Conservation (phyloP, 495 filamentous ascomycete genomes). For the Aspergillus egyptiacus region DNA sequence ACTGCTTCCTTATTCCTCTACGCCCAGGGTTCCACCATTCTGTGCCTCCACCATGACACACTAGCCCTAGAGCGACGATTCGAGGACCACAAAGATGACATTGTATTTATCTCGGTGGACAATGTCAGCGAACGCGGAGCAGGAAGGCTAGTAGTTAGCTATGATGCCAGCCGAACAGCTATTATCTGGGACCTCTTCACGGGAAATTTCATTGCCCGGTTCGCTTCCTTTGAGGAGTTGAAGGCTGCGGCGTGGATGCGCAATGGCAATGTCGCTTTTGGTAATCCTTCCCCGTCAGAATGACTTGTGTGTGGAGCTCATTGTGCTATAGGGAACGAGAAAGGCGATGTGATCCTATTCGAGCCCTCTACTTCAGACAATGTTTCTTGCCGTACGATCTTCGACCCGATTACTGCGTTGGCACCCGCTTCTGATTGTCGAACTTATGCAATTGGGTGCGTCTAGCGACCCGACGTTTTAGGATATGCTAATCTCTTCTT, state of each 20-base stretch:
- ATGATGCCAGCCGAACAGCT: constrained; percentile 83
- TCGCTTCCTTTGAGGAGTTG: constrained; percentile 82
- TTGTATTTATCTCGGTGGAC: constrained; percentile 79
- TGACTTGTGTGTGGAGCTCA: background rate
- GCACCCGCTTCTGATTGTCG: constrained; percentile 89
- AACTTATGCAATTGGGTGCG: constrained; percentile 92
- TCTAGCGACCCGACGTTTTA: background rate
- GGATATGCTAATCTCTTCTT: background rate
- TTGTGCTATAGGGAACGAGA: constrained; percentile 59
- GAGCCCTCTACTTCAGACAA: constrained; percentile 91
- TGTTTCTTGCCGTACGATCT: constrained; percentile 86
- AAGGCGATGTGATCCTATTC: constrained; percentile 92
- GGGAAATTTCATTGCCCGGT: constrained; percentile 82
- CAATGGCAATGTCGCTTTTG: constrained; percentile 95
- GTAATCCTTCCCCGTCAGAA: constrained; percentile 34
- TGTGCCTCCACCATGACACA: constrained; percentile 87
- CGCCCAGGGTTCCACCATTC: constrained; percentile 68
- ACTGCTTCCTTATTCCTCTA: constrained; percentile 85
- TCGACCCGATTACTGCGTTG: constrained; percentile 86
- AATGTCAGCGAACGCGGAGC: constrained; percentile 85
- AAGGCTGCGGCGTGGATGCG: constrained; percentile 90
- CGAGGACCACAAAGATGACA: constrained; percentile 69
- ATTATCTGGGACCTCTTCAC: constrained; percentile 97
- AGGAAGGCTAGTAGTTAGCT: constrained; percentile 84
- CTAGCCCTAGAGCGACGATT: constrained; percentile 85